Evolutionary conservation across 345 rosid species (phyloP).

Genomic region (Hibiscus trionum): DNA sequence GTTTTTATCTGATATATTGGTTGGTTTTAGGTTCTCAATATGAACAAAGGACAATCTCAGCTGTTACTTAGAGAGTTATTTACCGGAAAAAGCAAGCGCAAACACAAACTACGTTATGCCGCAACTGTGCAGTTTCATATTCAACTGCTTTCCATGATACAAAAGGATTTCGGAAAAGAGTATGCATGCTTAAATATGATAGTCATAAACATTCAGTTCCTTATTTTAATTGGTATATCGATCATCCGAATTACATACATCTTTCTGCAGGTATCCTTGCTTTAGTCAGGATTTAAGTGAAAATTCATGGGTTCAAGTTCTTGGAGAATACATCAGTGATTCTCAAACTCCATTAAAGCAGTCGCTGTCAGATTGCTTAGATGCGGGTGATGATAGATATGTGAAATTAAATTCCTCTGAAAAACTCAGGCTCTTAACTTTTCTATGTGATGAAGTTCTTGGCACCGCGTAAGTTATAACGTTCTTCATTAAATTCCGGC

Average conservation of each 20-base stretch:
- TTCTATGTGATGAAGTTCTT: constrained; percentile 50
- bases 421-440: constrained; percentile 39
- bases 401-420: constrained; percentile 20
- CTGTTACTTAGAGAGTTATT: constrained; percentile 10
- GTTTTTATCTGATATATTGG: neutral
- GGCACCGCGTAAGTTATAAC: constrained; percentile 23
- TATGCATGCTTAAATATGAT: constrained; percentile 1
- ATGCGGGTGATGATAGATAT: constrained; percentile 18
- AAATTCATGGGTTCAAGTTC: constrained; percentile 14
- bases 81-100: neutral
- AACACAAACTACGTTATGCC: neutral
- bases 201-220: neutral
- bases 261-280: constrained; percentile 9
- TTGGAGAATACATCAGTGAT: constrained; percentile 16
- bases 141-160: constrained; percentile 11
- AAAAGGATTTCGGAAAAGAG: constrained; percentile 9
- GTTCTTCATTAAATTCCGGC: neutral
- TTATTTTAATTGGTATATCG: neutral
- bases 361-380: constrained; percentile 10
- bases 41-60: constrained; percentile 11
- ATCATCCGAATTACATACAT: neutral
- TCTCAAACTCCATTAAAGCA: constrained; percentile 12
- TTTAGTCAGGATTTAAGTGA: constrained; percentile 2
- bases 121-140: constrained; percentile 11
- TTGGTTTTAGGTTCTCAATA: constrained; percentile 8